phyloP scores from a whole-genome alignment of 2,329 filamentous ascomycete species.

The Amesomyces nigricolor region DNA sequence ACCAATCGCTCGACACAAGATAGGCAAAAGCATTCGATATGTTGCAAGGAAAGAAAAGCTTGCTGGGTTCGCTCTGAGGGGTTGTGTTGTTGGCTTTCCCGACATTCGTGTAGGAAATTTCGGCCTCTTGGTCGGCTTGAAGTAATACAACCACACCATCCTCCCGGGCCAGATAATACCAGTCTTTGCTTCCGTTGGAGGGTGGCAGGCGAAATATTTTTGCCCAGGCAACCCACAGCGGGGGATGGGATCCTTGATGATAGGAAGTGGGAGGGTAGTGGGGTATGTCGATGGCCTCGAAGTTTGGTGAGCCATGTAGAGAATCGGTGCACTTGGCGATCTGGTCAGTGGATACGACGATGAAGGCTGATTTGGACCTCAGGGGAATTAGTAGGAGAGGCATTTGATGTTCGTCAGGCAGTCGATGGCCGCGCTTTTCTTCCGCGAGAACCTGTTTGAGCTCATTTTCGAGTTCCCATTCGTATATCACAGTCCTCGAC shows the following conservation, averaged over 20 bases:
- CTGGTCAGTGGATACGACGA: slow-evolving; percentile 57
- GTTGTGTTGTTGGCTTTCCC: too few species aligned
- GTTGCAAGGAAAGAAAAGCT: slow-evolving; percentile 62
- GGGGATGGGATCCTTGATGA: slow-evolving; percentile 43
- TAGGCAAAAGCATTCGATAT: slow-evolving; percentile 79
- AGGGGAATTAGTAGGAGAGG: slow-evolving; percentile 68
- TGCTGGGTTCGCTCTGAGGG: slow-evolving; percentile 31
- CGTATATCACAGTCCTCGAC: slow-evolving; percentile 51
- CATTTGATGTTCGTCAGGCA: slow-evolving; percentile 50
- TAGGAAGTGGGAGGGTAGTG: slow-evolving; percentile 37
- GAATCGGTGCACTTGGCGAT: slow-evolving; percentile 53
- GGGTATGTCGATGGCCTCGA: slow-evolving; percentile 39
- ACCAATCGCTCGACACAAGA: slow-evolving; percentile 49
- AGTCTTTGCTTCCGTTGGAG: slow-evolving; percentile 62
- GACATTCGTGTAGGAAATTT: slow-evolving; percentile 49
- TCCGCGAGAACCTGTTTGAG: slow-evolving; percentile 41
- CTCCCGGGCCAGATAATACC: slow-evolving; percentile 80
- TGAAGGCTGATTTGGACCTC: slow-evolving; percentile 63
- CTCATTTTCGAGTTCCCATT: slow-evolving; percentile 52
- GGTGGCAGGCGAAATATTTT: slow-evolving; percentile 62
- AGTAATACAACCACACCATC: slow-evolving; percentile 75
- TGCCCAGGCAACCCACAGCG: slow-evolving; percentile 81
- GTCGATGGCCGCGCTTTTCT: slow-evolving; percentile 44
- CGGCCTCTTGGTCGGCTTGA: slow-evolving; percentile 56
- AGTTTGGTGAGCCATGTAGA: slow-evolving; percentile 46